Base-by-base conservation (phyloP, 2,329 filamentous ascomycete species). In the Apiospora pterosperma region DNA sequence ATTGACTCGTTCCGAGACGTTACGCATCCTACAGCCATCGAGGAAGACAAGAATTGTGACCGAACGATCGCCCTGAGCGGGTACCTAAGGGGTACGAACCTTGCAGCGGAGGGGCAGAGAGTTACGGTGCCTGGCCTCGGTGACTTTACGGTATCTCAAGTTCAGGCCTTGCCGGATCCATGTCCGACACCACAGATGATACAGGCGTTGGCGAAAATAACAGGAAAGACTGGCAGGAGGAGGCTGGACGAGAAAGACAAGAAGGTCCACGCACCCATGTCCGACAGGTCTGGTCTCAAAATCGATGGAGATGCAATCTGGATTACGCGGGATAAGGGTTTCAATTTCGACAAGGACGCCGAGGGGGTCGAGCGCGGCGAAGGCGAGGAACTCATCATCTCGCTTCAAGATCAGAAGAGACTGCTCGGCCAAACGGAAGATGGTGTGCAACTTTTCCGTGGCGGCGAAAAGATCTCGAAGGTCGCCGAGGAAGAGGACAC, bases 221-320 rank as follows among this genome's bases (percentile, higher is more conserved):
- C 90, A 0, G 95, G 95, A 3, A 97, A 97, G 77, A 89, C 89
- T 38, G 90, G 90, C 44, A 84, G 93, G 68, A 88, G 90, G 73
- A 86, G 94, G 64, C 80, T 99, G 16, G 96, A 96, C 36, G 96
- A 99, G 75, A 99, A 98, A 79, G 95, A 99, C 75, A 97, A 97
- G 80, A 88, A 96, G 71, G 81, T 99, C 5, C 96, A 97, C 77
- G 96, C 96, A 3, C 96, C 96, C 38, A 98, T 99, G 95, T 97
- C 94, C 31, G 96, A 99, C 78, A 93, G 97, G 38, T 96, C 94
- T 69, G 96, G 96, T 72, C 87, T 99, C 14, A 89, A 98, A 75
- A 95, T 99, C 62, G 96, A 99, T 70, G 97, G 97, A 67, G 96
- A 99, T 78, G 94, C 95, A 8, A 94, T 99, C 41, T 99, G 97